Base-by-base conservation (phyloP, 257 asterid genomes). In the Osmanthus fragrans region DNA sequence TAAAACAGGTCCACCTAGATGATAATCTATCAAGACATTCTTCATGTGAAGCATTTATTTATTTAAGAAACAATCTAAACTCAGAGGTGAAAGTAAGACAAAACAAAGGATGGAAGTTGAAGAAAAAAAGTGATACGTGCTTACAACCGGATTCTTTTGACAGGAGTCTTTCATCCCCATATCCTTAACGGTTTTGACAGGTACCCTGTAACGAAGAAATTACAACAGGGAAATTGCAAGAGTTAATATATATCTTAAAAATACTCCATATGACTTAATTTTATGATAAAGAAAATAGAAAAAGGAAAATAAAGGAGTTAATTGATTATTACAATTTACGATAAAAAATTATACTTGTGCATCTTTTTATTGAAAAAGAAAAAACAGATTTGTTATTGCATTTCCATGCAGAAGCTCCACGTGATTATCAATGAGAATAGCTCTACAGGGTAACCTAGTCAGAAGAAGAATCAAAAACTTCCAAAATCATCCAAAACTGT, bases 71-170 rank as follows among this genome's bases (percentile, higher is more conserved):
- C 5, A 63, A 9, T 30, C 70, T 6, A 34, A 74, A 75, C 45
- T 39, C 42, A 70, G 13, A 76, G 40, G 36, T 33, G 66, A 63
- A 56, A 40, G 47, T 8, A 71, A 56, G 40, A 33, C 4, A 18
- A 73, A 60, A 63, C 23, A 68, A 78, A 71, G 42, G 15, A 51
- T 4, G 4, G 8, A 75, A 32, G 63, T 0, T 19, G 70, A 77
- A 70, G 79, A 71, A 54, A 78, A 60, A 45, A 73, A 69, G 60
- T 21, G 33, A 63, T 7, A 4, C 33, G 18, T 63, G 80, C 94
- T 82, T 89, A 94, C 96, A 40, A 58, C 77, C 63, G 81, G 86
- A 75, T 80, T 82, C 51, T 40, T 49, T 73, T 73, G 75, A 58
- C 72, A 70, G 45, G 81, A 72, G 78, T 74, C 87, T 73, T 80